Evolutionary conservation across 129 eudicot species (phyloP).

Genomic region (Tagetes patula): DNA sequence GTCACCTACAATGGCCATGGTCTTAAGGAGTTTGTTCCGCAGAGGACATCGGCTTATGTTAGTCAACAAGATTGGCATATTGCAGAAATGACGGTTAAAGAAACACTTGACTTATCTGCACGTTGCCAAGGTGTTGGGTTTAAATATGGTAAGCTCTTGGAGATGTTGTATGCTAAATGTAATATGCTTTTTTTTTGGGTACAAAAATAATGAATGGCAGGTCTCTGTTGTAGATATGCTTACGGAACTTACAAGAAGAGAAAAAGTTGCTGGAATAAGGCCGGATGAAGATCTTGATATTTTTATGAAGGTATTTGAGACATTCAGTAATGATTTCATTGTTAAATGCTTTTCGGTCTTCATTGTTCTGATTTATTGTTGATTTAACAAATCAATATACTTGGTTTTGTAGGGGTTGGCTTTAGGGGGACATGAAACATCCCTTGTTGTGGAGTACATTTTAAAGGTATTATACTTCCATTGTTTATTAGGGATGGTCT

Average conservation of each 20-base stretch:
- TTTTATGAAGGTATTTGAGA: slow-evolving; percentile 72
- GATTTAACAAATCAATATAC: slow-evolving; percentile 5
- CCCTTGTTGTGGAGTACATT: slow-evolving; percentile 86
- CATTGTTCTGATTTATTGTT: slow-evolving; percentile 8
- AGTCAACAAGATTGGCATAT: slow-evolving; percentile 97
- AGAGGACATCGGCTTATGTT: slow-evolving; percentile 90
- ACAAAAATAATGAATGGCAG: slow-evolving; percentile 36
- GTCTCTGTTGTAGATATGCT: slow-evolving; percentile 78
- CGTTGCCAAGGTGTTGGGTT: slow-evolving; percentile 96
- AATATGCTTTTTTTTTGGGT: slow-evolving; percentile 17
- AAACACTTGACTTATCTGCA: slow-evolving; percentile 84
- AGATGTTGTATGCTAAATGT: neutral
- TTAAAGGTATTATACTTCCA: slow-evolving; percentile 59
- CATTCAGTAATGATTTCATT: slow-evolving; percentile 19
- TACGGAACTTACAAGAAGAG: slow-evolving; percentile 88
- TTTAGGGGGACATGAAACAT: slow-evolving; percentile 76
- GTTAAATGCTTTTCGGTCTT: neutral
- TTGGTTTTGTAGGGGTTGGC: slow-evolving; percentile 62
- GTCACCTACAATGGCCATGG: slow-evolving; percentile 85
- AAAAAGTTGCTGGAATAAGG: slow-evolving; percentile 69
- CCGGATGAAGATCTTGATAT: slow-evolving; percentile 99
- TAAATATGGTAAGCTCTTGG: slow-evolving; percentile 75
- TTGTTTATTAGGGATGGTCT: neutral
- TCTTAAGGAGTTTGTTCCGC: slow-evolving; percentile 92
- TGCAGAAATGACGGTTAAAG: slow-evolving; percentile 96